These are phyloP conservation scores for Cytospora paraplurivora DNA, from an alignment of 2,329 filamentous ascomycete genomes.

Conservation along the genomic window DNA sequence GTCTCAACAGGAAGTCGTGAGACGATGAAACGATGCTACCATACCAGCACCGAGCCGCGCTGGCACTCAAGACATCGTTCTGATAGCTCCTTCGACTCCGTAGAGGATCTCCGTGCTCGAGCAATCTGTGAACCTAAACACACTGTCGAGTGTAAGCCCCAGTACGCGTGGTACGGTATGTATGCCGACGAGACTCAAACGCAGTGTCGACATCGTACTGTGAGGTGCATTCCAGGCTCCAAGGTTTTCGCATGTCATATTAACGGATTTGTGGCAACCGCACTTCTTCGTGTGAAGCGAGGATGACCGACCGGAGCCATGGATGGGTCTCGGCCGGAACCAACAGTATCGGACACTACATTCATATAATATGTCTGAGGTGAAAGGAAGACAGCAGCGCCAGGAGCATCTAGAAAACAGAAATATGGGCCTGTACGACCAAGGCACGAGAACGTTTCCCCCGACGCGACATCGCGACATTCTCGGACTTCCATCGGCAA, in stretches of 20 bases:
- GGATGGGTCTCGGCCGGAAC: background rate
- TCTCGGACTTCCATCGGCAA: background rate
- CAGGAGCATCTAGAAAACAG: background rate
- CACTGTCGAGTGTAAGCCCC: too few species aligned
- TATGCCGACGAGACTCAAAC: too few species aligned
- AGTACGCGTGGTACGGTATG: too few species aligned
- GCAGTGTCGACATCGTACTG: too few species aligned
- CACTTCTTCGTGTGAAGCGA: too few species aligned
- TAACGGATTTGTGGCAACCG: too few species aligned
- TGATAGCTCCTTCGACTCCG: too few species aligned
- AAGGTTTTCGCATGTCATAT: too few species aligned
- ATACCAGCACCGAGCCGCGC: background rate
- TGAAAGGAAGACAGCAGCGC: background rate
- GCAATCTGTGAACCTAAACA: too few species aligned
- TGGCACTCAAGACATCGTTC: too few species aligned
- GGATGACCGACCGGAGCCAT: too few species aligned
- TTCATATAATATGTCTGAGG: background rate
- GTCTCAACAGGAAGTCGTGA: background rate
- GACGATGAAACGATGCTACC: background rate
- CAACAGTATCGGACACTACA: background rate
- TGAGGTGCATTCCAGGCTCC: background rate
- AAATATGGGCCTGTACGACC: conserved; percentile 5
- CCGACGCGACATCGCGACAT: conserved; percentile 7
- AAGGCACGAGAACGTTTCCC: background rate
- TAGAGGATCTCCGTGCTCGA: too few species aligned